These are phyloP conservation scores for Penstemon newberryi DNA, from an alignment of 257 asterid species.

Conservation along the genomic window DNA sequence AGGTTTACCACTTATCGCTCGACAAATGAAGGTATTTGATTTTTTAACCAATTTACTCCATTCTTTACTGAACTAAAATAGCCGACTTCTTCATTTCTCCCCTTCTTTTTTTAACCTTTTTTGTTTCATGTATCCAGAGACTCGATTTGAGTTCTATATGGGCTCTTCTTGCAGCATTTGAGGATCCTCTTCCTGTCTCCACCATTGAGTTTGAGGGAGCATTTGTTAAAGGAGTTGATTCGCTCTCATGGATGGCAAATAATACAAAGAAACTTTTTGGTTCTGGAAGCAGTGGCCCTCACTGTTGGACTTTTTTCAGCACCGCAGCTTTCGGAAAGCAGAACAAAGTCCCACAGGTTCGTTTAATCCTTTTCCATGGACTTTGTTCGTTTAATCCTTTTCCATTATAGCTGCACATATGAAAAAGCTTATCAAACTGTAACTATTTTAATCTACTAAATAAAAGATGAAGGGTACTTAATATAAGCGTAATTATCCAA, in stretches of 20 bases:
- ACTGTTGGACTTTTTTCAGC: constrained; percentile 95
- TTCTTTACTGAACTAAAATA: constrained; percentile 14
- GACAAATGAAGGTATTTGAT: constrained; percentile 85
- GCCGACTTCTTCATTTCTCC: constrained; percentile 17
- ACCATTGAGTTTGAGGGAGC: constrained; percentile 74
- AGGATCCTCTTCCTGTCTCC: constrained; percentile 76
- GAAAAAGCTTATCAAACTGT: not conserved
- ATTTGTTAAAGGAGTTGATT: constrained; percentile 80
- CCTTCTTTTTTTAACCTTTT: constrained; percentile 24
- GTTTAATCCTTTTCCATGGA: constrained; percentile 18
- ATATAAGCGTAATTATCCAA: not conserved
- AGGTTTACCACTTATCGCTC: constrained; percentile 90
- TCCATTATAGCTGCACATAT: not conserved
- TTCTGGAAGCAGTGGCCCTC: constrained; percentile 50
- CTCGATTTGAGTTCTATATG: constrained; percentile 88
- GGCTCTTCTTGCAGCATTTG: constrained; percentile 94
- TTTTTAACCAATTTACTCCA: constrained; percentile 9
- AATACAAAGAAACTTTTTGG: constrained; percentile 69
- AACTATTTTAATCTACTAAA: not conserved
- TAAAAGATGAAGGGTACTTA: no score
- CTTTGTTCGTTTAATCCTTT: constrained; percentile 38
- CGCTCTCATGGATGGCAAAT: constrained; percentile 92
- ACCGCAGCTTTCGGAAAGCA: constrained; percentile 71
- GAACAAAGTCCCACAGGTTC: constrained; percentile 94
- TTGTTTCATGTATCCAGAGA: constrained; percentile 46